Conservation (phyloP, 768 basidiomycete species). For the Chlorophyllum brunneum region DNA sequence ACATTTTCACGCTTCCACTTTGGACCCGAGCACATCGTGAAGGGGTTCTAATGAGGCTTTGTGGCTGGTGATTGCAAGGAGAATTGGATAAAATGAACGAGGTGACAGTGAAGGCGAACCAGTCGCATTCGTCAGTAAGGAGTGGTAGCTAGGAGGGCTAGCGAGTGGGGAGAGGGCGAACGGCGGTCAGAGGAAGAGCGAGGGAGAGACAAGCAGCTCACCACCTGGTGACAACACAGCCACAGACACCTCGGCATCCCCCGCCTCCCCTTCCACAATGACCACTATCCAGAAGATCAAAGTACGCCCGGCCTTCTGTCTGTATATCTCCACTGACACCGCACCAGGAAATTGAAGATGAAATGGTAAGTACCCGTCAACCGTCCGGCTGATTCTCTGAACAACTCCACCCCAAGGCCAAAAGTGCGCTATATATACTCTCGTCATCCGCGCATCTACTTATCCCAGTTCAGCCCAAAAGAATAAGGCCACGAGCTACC, state of each 20-base stretch:
- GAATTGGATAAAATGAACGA: conserved; percentile 21
- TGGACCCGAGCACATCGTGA: conserved; percentile 61
- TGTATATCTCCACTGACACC: conserved; percentile 17
- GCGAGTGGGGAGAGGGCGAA: conserved; percentile 17
- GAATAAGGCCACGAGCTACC: conserved; percentile 95
- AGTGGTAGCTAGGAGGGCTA: conserved; percentile 25
- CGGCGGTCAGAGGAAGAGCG: conserved; percentile 8
- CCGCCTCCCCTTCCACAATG: conserved; percentile 53
- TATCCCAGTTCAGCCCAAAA: conserved; percentile 68
- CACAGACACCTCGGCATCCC: conserved; percentile 28
- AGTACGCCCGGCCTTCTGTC: conserved; percentile 33
- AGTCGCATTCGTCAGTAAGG: conserved; percentile 42
- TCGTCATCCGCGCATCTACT: conserved; percentile 12
- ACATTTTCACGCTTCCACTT: conserved; percentile 98
- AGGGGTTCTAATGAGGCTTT: conserved; percentile 20
- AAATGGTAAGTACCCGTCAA: conserved; percentile 64
- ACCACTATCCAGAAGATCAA: conserved; percentile 92
- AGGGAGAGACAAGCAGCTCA: conserved; percentile 11
- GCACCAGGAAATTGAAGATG: conserved; percentile 88
- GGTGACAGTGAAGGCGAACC: conserved; percentile 40
- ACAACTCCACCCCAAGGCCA: conserved; percentile 48
- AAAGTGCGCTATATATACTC: conserved; percentile 56
- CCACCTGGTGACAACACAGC: background rate
- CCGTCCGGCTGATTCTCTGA: background rate
- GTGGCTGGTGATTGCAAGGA: conserved; percentile 19